Base-by-base conservation (phyloP, 202 grass and related monocot genomes). In the Carex sylvatica region DNA sequence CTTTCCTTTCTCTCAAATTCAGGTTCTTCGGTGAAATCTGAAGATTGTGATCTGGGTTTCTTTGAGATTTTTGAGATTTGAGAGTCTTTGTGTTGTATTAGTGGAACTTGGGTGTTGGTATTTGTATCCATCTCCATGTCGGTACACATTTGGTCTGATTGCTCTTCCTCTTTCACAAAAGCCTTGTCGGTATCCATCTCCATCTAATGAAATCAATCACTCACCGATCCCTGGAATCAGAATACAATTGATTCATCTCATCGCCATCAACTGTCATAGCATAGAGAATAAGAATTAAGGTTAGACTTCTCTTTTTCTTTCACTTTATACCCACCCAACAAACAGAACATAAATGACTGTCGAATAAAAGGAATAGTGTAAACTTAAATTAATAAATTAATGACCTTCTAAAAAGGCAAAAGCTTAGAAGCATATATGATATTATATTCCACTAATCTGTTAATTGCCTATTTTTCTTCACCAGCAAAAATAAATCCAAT, bases 31-130 rank as follows among this genome's bases (percentile, higher is more conserved):
- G 79, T 81, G 0, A 87, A 93, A 81, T 99, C 96, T 0, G 89
- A 85, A 77, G 87, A 84, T 66, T 89, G 79, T 2, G 96, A 92
- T 85, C 88, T 95, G 18, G 54, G 77, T 66, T 93, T 95, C 84
- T 89, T 99, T 55, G 82, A 79, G 10, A 54, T 74, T 65, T 87
- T 94, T 31, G 75, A 52, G 69, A 72, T 81, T 68, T 70, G 87
- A 63, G 84, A 67, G 78, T 88, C 90, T 68, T 83, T 91, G 44
- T 73, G 9, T 1, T 78, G 80, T 86, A 91, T 78, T 20, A 89
- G 80, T 54, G 84, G 70, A 52, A 91, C 87, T 80, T 85, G 92
- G 70, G 88, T 85, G 71, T 85, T 80, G 55, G 62, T 90, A 78
- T 87, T 87, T 53, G 23, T 86, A 83, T 80, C 88, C 65, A 88